Percentiles rank a stretch among this genome's conserved stretches.
Evolutionary conservation across 208 protist species (phyloP).

Genomic region (Acanthamoeba sp.): DNA sequence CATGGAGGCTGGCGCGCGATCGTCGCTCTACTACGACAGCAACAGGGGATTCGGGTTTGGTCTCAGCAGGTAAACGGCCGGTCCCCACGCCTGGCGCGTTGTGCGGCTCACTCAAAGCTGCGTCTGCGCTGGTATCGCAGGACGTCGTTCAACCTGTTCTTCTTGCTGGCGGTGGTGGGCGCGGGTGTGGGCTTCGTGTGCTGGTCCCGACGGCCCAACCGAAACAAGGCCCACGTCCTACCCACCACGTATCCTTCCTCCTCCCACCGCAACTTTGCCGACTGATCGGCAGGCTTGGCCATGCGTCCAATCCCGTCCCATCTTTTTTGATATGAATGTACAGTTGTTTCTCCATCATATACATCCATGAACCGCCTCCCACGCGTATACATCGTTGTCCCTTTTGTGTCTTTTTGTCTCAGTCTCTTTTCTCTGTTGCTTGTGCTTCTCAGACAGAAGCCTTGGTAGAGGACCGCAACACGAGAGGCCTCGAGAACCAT

Average conservation of each 20-base stretch:
- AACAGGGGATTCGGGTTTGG: background rate
- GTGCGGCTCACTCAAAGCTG: too few species aligned
- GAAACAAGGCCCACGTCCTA: background rate
- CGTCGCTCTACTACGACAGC: background rate
- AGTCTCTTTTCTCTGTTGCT: too few species aligned
- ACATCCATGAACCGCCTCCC: too few species aligned
- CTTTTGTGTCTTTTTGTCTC: too few species aligned
- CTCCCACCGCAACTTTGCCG: background rate
- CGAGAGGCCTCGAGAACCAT: too few species aligned
- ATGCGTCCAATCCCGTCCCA: too few species aligned
- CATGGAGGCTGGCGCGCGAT: background rate
- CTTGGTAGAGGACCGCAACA: too few species aligned
- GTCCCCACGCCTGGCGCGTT: too few species aligned
- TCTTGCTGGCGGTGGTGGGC: background rate
- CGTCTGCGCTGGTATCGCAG: too few species aligned
- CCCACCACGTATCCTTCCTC: constrained; percentile 6
- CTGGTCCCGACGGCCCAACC: background rate
- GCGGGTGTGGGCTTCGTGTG: background rate
- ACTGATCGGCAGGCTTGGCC: background rate
- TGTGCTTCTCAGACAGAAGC: too few species aligned
- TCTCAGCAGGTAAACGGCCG: background rate
- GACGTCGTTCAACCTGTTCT: background rate
- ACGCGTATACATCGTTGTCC: too few species aligned
- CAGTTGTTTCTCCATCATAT: background rate
- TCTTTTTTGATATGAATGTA: background rate